Evolutionary conservation across 140 eudicot genomes (phyloP).

Genomic region (Senecio squalidus): DNA sequence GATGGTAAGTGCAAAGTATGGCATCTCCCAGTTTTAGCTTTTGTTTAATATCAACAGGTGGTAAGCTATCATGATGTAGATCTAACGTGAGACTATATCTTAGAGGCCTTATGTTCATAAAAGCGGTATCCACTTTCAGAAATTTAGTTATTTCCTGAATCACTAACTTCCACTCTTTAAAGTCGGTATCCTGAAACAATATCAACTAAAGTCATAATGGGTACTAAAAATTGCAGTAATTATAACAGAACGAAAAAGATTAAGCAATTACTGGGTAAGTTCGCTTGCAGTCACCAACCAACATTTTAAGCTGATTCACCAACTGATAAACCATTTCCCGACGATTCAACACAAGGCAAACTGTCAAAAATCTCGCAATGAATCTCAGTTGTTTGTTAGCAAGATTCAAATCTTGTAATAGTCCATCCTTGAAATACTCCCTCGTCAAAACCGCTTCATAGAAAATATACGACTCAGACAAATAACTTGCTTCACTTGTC

Average conservation of each 20-base stretch:
- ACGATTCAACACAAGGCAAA: conserved; percentile 69
- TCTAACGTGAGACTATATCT: conserved; percentile 88
- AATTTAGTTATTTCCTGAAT: conserved; percentile 85
- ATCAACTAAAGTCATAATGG: conserved; percentile 24
- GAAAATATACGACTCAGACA: conserved; percentile 87
- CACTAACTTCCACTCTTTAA: conserved; percentile 97
- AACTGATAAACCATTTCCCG: conserved; percentile 86
- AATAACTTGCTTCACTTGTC: conserved; percentile 81
- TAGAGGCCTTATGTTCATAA: conserved; percentile 84
- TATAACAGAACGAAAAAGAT: not conserved
- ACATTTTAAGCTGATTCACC: conserved; percentile 70
- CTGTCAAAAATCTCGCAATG: conserved; percentile 75
- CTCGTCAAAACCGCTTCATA: conserved; percentile 87
- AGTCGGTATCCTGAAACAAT: conserved; percentile 79
- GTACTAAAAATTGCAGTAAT: not conserved
- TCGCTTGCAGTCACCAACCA: conserved; percentile 87
- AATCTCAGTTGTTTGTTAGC: conserved; percentile 85
- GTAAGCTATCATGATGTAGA: conserved; percentile 65
- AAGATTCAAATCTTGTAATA: conserved; percentile 69
- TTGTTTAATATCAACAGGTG: conserved; percentile 50
- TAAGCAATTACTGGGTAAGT: conserved; percentile 67
- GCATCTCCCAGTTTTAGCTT: conserved; percentile 75
- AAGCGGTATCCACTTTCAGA: conserved; percentile 79
- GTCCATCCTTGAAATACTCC: conserved; percentile 89
- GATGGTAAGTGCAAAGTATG: conserved; percentile 77